These are phyloP conservation scores for Vigna trinervia DNA, from an alignment of 306 rosid species.

Conservation along the genomic window DNA sequence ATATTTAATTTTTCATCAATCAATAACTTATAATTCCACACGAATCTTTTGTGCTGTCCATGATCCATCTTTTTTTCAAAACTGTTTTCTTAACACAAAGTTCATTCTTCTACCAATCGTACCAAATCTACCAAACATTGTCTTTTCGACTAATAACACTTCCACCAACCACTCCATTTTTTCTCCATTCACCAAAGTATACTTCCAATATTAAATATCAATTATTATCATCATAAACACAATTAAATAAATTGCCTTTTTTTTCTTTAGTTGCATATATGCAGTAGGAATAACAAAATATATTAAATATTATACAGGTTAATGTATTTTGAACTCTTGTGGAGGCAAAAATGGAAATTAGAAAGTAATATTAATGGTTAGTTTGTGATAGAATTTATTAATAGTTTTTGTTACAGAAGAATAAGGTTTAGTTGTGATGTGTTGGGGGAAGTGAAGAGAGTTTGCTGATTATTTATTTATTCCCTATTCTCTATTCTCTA, in stretches of 20 bases:
- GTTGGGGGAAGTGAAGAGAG: neutral
- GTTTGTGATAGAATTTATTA: too few relatives aligned
- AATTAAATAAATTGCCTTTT: neutral
- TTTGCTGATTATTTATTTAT: neutral
- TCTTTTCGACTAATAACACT: neutral
- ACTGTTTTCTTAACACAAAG: neutral
- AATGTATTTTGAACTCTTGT: too few relatives aligned
- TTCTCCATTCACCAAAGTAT: neutral
- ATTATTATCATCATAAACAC: neutral
- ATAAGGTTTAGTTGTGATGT: neutral
- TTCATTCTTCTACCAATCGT: neutral
- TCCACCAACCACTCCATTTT: neutral
- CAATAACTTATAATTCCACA: neutral
- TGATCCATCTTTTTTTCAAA: neutral
- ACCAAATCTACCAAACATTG: neutral
- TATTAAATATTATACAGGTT: too few relatives aligned
- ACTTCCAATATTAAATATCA: neutral
- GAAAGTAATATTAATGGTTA: too few relatives aligned
- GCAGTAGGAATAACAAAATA: too few relatives aligned
- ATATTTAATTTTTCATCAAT: too few relatives aligned
- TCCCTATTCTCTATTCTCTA: neutral
- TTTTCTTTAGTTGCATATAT: neutral
- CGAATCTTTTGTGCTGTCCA: constrained; percentile 1
- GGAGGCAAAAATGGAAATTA: too few relatives aligned
- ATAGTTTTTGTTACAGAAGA: too few relatives aligned